phyloP scores from a whole-genome alignment of 1,139 yeast species.

The Pneumocystis jirovecii region DNA sequence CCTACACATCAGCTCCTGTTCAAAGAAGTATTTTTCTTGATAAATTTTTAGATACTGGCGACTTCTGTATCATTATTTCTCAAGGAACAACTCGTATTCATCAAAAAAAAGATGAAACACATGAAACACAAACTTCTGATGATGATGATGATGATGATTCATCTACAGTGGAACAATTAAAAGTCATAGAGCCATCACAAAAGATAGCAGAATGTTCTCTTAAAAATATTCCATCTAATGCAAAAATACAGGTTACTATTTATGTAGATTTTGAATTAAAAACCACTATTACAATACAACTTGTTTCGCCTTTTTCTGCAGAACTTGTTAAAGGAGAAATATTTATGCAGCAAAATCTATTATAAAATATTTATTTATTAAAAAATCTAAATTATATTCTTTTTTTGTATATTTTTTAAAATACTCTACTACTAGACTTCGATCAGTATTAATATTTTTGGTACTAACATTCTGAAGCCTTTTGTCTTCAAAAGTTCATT shows the following conservation, averaged over 20 bases:
- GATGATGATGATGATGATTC: conserved; percentile 61
- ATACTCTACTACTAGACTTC: background rate
- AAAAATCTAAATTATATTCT: background rate
- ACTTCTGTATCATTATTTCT: conserved; percentile 53
- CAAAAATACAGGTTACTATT: conserved; percentile 60
- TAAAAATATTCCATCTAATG: conserved; percentile 48
- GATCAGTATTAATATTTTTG: too few relatives aligned
- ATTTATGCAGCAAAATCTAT: background rate
- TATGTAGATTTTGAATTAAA: conserved; percentile 76
- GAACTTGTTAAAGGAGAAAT: background rate
- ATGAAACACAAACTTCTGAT: conserved; percentile 17
- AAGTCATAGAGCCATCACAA: conserved; percentile 45
- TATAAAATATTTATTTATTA: background rate
- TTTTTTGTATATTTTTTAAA: background rate
- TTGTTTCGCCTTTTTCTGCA: conserved; percentile 24
- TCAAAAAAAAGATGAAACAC: conserved; percentile 11
- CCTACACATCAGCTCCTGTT: conserved; percentile 86
- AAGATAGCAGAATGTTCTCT: conserved; percentile 67
- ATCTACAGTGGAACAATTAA: conserved; percentile 59
- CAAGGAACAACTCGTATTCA: conserved; percentile 40
- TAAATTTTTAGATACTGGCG: conserved; percentile 36
- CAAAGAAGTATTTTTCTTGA: conserved; percentile 57
- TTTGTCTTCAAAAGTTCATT: background rate
- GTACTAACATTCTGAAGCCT: background rate
- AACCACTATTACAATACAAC: conserved; percentile 72